A percentile compares a stretch with the other conserved stretches of the same genome.
Conservation (phyloP, 73 alveolate genomes). For the Breviolum minutum region DNA sequence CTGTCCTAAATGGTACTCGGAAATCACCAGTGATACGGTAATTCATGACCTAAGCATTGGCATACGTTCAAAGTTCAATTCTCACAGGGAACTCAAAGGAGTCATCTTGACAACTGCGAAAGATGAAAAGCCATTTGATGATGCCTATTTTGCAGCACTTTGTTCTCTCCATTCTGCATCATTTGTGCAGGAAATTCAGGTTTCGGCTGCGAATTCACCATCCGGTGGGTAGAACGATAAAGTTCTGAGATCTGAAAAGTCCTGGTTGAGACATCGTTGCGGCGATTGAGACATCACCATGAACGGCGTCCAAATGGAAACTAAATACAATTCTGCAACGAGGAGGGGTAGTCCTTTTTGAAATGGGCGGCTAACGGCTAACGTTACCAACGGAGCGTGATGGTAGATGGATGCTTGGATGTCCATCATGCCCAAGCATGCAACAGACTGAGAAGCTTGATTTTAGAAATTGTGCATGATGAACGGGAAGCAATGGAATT, state of each 20-base stretch:
- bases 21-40: conserved; percentile 99
- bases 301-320: not conserved
- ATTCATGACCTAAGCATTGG: conserved; percentile 98
- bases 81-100: too few relatives aligned
- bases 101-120: too few relatives aligned
- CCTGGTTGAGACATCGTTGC: conserved; percentile 75
- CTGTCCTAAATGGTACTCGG: conserved; percentile 98
- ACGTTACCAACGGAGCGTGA: too few relatives aligned
- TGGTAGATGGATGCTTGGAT: too few relatives aligned
- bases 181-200: not conserved
- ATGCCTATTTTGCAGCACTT: too few relatives aligned
- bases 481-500: too few relatives aligned
- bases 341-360: not conserved
- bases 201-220: conserved; percentile 98
- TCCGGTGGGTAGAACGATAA: conserved; percentile 99
- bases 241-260: conserved; percentile 98
- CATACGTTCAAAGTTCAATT: too few relatives aligned
- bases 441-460: too few relatives aligned
- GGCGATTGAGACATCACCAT: not conserved
- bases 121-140: too few relatives aligned
- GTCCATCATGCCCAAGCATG: too few relatives aligned
- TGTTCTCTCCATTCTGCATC: not conserved
- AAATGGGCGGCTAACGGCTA: too few relatives aligned
- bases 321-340: not conserved
- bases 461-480: too few relatives aligned